Evolutionary conservation across 2,329 filamentous ascomycete genomes (phyloP).

Genomic region (Arthrobotrys conoides): DNA sequence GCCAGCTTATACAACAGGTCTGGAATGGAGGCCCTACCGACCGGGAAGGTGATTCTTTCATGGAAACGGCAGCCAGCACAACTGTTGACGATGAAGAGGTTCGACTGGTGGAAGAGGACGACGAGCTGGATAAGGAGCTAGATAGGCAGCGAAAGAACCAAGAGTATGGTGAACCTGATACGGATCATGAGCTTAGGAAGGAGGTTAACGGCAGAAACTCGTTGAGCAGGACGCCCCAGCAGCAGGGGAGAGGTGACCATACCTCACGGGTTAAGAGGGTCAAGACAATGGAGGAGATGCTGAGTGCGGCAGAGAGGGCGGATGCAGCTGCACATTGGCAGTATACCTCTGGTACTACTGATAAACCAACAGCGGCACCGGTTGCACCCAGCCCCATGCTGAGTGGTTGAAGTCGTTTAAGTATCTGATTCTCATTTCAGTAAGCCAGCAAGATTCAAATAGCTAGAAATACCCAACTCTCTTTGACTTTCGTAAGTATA

Average conservation of each 20-base stretch:
- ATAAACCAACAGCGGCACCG: constrained; percentile 47
- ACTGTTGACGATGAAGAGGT: constrained; percentile 56
- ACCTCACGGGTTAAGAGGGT: constrained; percentile 48
- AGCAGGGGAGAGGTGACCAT: constrained; percentile 21
- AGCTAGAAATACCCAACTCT: constrained; percentile 44
- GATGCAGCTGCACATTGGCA: constrained; percentile 56
- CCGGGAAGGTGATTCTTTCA: constrained; percentile 71
- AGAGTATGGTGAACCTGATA: constrained; percentile 53
- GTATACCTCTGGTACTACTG: constrained; percentile 35
- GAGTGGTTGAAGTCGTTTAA: constrained; percentile 16
- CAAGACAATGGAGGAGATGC: constrained; percentile 59
- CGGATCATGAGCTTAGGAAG: constrained; percentile 39
- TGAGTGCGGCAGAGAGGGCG: constrained; percentile 55
- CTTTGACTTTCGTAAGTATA: constrained; percentile 45
- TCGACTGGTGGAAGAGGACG: constrained; percentile 51
- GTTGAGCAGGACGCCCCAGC: constrained; percentile 11
- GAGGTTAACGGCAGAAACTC: constrained; percentile 39
- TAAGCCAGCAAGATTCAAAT: constrained; percentile 22
- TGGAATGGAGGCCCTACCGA: constrained; percentile 75
- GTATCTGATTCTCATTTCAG: constrained; percentile 12
- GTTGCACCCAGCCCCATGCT: constrained; percentile 57
- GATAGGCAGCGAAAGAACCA: constrained; percentile 51
- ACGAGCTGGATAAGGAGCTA: constrained; percentile 53
- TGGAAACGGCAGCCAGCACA: constrained; percentile 64
- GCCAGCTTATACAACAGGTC: constrained; percentile 56